Conservation (phyloP, 805 yeast genomes). For the Candida ipomoeae region DNA sequence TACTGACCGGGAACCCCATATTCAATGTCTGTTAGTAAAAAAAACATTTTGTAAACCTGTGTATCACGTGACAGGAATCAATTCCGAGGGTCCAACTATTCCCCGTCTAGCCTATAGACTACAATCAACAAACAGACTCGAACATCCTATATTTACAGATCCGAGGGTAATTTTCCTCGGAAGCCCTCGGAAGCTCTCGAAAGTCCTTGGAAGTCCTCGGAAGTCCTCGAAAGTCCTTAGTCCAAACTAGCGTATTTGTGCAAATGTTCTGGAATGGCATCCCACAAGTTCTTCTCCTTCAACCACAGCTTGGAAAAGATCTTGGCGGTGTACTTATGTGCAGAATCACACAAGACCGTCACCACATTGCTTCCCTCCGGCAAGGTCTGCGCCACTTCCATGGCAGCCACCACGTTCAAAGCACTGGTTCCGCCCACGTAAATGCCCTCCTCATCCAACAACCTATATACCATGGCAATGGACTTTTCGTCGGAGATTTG, state of each 20-base stretch:
- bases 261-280: slow-evolving; percentile 65
- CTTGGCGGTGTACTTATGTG: slow-evolving; percentile 82
- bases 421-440: slow-evolving; percentile 90
- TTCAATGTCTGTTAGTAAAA: too few relatives aligned
- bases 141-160: too few relatives aligned
- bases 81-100: too few relatives aligned
- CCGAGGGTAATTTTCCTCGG: too few relatives aligned
- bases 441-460: slow-evolving; percentile 86
- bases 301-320: slow-evolving; percentile 78
- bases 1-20: too few relatives aligned
- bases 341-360: slow-evolving; percentile 86
- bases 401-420: slow-evolving; percentile 86
- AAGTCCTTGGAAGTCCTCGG: too few relatives aligned
- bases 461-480: slow-evolving; percentile 76
- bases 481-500: slow-evolving; percentile 75
- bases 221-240: slow-evolving; percentile 8
- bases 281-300: slow-evolving; percentile 59
- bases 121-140: too few relatives aligned
- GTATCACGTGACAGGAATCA: too few relatives aligned
- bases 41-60: too few relatives aligned
- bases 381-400: slow-evolving; percentile 63
- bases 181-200: too few relatives aligned
- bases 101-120: too few relatives aligned
- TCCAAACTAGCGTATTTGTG: slow-evolving; percentile 56
- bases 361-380: slow-evolving; percentile 82